A percentile compares a stretch with the other conserved stretches of the same genome.
These are phyloP conservation scores for Dentiscutata heterogama DNA, from an alignment of 371 early-diverging fungal species.

Conservation along the genomic window DNA sequence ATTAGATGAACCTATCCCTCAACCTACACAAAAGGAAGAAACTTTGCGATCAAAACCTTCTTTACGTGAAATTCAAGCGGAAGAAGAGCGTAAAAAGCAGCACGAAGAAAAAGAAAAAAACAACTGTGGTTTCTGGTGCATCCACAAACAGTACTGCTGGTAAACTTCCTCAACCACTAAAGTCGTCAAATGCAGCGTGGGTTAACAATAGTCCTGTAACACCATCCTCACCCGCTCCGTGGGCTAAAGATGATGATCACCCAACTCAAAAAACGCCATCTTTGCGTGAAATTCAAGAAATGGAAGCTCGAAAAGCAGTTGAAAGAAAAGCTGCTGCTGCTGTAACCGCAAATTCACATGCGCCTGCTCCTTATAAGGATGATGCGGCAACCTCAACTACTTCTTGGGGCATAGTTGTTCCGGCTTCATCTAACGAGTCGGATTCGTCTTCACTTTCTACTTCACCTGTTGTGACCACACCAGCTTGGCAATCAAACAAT, in stretches of 20 bases:
- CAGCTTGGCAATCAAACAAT: slow-evolving; percentile 66
- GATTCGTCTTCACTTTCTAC: slow-evolving; percentile 49
- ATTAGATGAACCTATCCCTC: neutral
- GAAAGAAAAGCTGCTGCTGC: slow-evolving; percentile 56
- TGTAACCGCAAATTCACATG: slow-evolving; percentile 38
- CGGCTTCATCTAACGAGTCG: slow-evolving; percentile 49
- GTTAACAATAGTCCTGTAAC: slow-evolving; percentile 21
- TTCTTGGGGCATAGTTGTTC: slow-evolving; percentile 60
- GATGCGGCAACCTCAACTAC: slow-evolving; percentile 44
- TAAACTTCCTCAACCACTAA: slow-evolving; percentile 25
- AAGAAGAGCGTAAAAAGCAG: slow-evolving; percentile 47
- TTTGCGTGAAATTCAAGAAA: slow-evolving; percentile 73
- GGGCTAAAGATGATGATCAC: slow-evolving; percentile 54
- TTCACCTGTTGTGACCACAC: slow-evolving; percentile 53
- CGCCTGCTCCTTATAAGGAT: slow-evolving; percentile 40
- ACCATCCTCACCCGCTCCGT: slow-evolving; percentile 54
- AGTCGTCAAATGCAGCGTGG: slow-evolving; percentile 23
- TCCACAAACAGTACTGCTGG: neutral
- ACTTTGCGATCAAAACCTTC: slow-evolving; percentile 19
- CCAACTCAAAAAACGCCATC: slow-evolving; percentile 52
- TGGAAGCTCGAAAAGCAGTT: slow-evolving; percentile 69
- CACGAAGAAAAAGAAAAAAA: slow-evolving; percentile 49
- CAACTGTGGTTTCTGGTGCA: slow-evolving; percentile 6
- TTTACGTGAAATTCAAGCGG: slow-evolving; percentile 47
- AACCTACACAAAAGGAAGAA: neutral